phyloP scores from a whole-genome alignment of 2,329 filamentous ascomycete species.

The Pseudogymnoascus sp. region DNA sequence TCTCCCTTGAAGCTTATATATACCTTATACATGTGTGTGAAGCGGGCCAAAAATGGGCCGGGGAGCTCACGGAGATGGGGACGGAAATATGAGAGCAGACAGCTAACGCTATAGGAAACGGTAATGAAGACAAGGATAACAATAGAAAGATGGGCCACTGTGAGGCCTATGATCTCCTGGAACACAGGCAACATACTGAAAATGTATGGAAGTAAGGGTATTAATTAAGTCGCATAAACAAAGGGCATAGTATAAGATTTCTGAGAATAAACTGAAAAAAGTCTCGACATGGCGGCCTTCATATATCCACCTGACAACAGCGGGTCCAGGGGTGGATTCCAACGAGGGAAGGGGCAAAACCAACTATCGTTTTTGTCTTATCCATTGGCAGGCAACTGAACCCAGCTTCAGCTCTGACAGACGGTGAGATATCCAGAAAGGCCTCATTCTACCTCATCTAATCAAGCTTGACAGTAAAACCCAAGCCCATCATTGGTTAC shows the following conservation, averaged over 20 bases:
- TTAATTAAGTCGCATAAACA: not conserved
- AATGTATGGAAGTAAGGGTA: not conserved
- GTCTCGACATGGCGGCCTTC: not conserved
- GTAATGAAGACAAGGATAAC: not conserved
- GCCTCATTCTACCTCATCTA: not conserved
- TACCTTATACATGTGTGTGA: constrained; percentile 10
- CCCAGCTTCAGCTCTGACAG: not conserved
- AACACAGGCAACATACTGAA: not conserved
- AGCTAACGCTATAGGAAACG: not conserved
- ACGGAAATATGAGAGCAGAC: not conserved
- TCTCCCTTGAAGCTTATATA: not conserved
- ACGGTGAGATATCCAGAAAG: not conserved
- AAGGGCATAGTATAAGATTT: not conserved
- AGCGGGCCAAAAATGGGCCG: constrained; percentile 17
- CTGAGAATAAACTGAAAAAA: not conserved
- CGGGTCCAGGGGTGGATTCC: not conserved
- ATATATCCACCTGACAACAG: not conserved
- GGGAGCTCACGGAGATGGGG: constrained; percentile 12
- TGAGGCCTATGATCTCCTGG: not conserved
- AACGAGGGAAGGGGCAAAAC: not conserved
- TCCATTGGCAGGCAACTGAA: not conserved
- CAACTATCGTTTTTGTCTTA: not conserved
- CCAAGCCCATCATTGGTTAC: not conserved
- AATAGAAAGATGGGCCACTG: not conserved
- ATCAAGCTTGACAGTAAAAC: not conserved